Evolutionary conservation across 495 filamentous ascomycete genomes (phyloP).

Genomic region (Annulohypoxylon bovei): DNA sequence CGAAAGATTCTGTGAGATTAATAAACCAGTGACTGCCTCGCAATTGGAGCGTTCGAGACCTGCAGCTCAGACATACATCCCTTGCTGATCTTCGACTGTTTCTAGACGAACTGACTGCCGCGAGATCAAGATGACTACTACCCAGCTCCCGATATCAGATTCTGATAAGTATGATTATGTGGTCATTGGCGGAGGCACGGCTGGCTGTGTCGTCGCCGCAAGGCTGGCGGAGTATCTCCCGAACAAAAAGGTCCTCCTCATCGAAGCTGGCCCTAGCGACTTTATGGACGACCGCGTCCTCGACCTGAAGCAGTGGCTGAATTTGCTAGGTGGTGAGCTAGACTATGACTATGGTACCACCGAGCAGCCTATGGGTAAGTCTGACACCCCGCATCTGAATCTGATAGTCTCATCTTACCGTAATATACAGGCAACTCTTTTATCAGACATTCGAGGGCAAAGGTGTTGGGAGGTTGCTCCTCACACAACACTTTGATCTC

Average conservation of each 20-base stretch:
- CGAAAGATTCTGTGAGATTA: conserved; percentile 20
- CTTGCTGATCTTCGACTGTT: conserved; percentile 6
- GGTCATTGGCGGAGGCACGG: conserved; percentile 84
- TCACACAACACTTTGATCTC: conserved; percentile 89
- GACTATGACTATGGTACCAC: conserved; percentile 89
- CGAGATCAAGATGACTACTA: conserved; percentile 65
- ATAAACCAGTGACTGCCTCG: conserved; percentile 29
- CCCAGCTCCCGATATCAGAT: conserved; percentile 65
- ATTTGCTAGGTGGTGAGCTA: conserved; percentile 78
- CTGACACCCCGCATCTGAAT: conserved; percentile 4
- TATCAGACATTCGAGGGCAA: conserved; percentile 85
- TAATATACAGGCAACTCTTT: conserved; percentile 72
- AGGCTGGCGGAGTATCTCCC: conserved; percentile 69
- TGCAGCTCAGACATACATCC: conserved; percentile 12
- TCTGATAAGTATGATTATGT: conserved; percentile 82
- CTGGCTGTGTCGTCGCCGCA: conserved; percentile 81
- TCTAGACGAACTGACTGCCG: background rate
- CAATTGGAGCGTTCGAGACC: conserved; percentile 7
- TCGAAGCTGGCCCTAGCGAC: conserved; percentile 69
- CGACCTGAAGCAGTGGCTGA: conserved; percentile 82
- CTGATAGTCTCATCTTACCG: conserved; percentile 32
- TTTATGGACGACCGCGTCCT: conserved; percentile 61
- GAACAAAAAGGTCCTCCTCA: conserved; percentile 69
- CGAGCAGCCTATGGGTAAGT: conserved; percentile 79
- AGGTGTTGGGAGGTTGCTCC: conserved; percentile 86